Evolutionary conservation across 1,139 yeast species (phyloP).

Genomic region (Blastobotrys buckinghamii): DNA sequence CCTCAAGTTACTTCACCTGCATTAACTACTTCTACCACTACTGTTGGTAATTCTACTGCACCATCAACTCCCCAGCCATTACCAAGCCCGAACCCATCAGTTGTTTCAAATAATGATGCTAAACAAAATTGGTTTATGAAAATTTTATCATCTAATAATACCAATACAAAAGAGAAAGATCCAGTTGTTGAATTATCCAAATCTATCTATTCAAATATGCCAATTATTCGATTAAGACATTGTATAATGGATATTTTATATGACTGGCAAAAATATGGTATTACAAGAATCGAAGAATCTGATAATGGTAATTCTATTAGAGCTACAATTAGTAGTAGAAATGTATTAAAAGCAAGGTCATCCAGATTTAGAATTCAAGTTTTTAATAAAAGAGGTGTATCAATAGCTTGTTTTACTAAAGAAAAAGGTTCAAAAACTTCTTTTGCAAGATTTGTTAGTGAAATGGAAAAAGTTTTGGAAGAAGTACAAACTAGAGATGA

Average conservation of each 20-base stretch:
- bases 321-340: conserved; percentile 33
- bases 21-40: too few species aligned
- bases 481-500: conserved; percentile 3
- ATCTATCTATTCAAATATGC: conserved; percentile 26
- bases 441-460: conserved; percentile 30
- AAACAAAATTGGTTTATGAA: conserved; percentile 39
- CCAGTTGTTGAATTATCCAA: conserved; percentile 9
- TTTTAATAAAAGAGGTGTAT: conserved; percentile 19
- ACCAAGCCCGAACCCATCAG: neutral
- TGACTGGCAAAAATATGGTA: conserved; percentile 35
- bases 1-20: neutral
- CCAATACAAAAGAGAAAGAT: neutral
- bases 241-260: conserved; percentile 29
- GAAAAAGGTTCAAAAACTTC: conserved; percentile 31
- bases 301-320: conserved; percentile 24
- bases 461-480: conserved; percentile 25
- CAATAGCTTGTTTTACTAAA: conserved; percentile 27
- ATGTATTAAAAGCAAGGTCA: conserved; percentile 31
- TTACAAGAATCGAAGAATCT: conserved; percentile 27
- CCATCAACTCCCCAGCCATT: too few species aligned
- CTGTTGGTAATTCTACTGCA: neutral
- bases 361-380: conserved; percentile 30
- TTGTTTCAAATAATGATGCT: conserved; percentile 19
- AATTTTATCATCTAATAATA: conserved; percentile 20
- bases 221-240: conserved; percentile 26